Percentiles rank a stretch among this genome's conserved stretches.
Conservation (phyloP, 1,139 yeast species). For the Geotrichum klebahnii region DNA sequence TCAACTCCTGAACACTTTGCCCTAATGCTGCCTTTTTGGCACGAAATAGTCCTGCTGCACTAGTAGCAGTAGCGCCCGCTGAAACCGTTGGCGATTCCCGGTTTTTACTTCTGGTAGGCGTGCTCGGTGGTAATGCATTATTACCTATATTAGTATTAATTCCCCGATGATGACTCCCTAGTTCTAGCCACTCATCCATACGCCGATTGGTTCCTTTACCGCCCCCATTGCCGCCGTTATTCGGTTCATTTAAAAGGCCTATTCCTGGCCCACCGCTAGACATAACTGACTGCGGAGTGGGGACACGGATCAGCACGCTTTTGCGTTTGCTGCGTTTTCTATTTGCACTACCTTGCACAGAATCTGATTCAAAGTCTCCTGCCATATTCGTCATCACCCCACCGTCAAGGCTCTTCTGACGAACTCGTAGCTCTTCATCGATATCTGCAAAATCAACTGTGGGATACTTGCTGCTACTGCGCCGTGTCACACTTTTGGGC, state of each 20-base stretch:
- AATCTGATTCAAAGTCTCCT: too few relatives aligned
- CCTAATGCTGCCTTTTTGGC: neutral
- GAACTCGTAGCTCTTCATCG: constrained; percentile 3
- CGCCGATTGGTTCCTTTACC: too few relatives aligned
- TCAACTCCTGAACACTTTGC: neutral
- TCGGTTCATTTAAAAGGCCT: neutral
- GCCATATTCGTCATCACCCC: neutral
- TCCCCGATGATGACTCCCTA: neutral
- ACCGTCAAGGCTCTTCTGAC: neutral
- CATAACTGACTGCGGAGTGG: constrained; percentile 5
- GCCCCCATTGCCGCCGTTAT: neutral
- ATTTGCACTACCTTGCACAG: neutral
- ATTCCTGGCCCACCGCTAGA: neutral
- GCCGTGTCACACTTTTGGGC: neutral
- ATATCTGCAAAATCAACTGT: constrained; percentile 12
- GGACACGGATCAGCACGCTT: constrained; percentile 4
- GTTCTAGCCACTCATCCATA: neutral
- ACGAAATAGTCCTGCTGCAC: neutral
- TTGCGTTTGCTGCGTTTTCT: constrained; percentile 1
- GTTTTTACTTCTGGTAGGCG: neutral
- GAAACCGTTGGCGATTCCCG: neutral
- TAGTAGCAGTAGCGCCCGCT: neutral
- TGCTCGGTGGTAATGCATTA: neutral
- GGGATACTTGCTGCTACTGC: neutral
- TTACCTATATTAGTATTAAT: neutral